Evolutionary conservation across 495 filamentous ascomycete species (phyloP).

Genomic region (Penicillium lagena): DNA sequence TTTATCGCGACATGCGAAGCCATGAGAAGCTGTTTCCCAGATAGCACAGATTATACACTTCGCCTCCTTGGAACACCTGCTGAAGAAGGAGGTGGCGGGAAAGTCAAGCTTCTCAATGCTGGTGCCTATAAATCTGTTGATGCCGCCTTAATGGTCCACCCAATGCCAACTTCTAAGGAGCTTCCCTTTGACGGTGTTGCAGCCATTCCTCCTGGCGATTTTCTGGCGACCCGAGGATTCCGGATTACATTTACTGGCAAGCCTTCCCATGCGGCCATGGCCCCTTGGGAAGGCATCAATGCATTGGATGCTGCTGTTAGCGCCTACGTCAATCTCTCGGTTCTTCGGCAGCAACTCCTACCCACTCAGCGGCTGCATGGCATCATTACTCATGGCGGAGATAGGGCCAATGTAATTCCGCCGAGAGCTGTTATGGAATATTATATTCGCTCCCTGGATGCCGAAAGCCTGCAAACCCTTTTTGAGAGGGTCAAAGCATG

Average conservation of each 20-base stretch:
- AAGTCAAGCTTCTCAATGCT: constrained; percentile 40
- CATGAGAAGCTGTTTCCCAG: constrained; percentile 8
- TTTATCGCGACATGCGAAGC: constrained; percentile 28
- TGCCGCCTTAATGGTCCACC: constrained; percentile 50
- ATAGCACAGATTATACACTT: constrained; percentile 10
- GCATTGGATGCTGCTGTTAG: constrained; percentile 57
- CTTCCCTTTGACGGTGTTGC: constrained; percentile 15
- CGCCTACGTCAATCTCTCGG: constrained; percentile 53
- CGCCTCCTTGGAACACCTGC: constrained; percentile 40
- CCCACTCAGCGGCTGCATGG: constrained; percentile 40
- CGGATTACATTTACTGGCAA: constrained; percentile 35
- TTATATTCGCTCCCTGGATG: constrained; percentile 45
- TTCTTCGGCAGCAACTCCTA: constrained; percentile 53
- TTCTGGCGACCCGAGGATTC: constrained; percentile 47
- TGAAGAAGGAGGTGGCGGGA: constrained; percentile 35
- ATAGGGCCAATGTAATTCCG: constrained; percentile 47
- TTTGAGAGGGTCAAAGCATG: constrained; percentile 45
- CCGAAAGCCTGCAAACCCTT: constrained; percentile 33
- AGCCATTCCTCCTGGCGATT: constrained; percentile 30
- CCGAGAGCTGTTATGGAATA: constrained; percentile 47
- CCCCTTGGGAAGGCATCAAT: constrained; percentile 60
- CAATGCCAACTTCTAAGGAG: constrained; percentile 29
- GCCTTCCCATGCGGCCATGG: constrained; percentile 49
- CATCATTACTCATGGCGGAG: constrained; percentile 37
- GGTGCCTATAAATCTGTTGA: constrained; percentile 43